These are phyloP conservation scores for Termitomyces sp. DNA, from an alignment of 1,284 basidiomycete genomes.

Conservation along the genomic window DNA sequence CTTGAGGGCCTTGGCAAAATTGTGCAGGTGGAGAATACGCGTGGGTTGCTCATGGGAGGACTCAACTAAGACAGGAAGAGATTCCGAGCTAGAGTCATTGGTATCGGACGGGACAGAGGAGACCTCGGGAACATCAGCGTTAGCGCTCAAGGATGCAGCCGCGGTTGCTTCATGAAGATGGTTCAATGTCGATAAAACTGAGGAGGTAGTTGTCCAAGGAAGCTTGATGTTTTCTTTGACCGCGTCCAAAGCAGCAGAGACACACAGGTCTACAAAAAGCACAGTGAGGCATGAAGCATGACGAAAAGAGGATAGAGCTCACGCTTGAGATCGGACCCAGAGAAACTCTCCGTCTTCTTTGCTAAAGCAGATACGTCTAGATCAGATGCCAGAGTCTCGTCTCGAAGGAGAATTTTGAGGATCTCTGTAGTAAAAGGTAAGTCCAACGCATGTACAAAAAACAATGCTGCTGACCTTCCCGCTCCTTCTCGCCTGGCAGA, in stretches of 20 bases:
- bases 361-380: slow-evolving; percentile 64
- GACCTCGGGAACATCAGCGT: not conserved
- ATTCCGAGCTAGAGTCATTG: not conserved
- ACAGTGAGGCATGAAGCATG: slow-evolving; percentile 9
- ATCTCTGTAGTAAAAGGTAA: slow-evolving; percentile 51
- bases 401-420: slow-evolving; percentile 74
- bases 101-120: not conserved
- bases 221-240: slow-evolving; percentile 79
- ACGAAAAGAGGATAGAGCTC: slow-evolving; percentile 26
- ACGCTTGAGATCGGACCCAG: slow-evolving; percentile 94
- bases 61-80: slow-evolving; percentile 9
- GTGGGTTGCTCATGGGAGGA: slow-evolving; percentile 16
- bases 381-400: slow-evolving; percentile 68
- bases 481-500: slow-evolving; percentile 76
- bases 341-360: slow-evolving; percentile 78
- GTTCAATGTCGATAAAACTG: not conserved
- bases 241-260: slow-evolving; percentile 82
- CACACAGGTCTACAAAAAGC: slow-evolving; percentile 67
- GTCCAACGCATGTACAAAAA: slow-evolving; percentile 8
- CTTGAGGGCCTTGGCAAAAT: slow-evolving; percentile 78
- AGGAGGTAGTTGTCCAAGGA: slow-evolving; percentile 51
- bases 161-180: not conserved
- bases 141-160: not conserved
- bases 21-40: slow-evolving; percentile 50
- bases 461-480: slow-evolving; percentile 53